phyloP scores from a whole-genome alignment of 2,329 filamentous ascomycete species.

The Lasiodiplodia sp. region DNA sequence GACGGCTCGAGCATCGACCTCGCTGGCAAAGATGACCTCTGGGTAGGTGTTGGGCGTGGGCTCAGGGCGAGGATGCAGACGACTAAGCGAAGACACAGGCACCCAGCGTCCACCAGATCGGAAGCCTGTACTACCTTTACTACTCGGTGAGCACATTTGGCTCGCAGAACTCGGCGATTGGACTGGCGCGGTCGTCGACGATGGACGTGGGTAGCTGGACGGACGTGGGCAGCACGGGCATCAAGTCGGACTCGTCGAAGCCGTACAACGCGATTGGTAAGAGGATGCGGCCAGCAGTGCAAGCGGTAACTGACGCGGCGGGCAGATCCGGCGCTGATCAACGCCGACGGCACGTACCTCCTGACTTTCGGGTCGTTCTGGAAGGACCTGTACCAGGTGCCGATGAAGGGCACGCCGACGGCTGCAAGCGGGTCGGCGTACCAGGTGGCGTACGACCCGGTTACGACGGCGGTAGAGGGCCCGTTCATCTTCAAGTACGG shows the following conservation, averaged over 20 bases:
- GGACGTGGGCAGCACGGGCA: conserved; percentile 63
- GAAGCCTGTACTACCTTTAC: conserved; percentile 68
- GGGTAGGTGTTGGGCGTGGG: conserved; percentile 45
- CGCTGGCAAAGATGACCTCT: conserved; percentile 57
- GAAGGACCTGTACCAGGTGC: conserved; percentile 67
- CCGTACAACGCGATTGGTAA: conserved; percentile 57
- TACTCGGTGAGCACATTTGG: conserved; percentile 71
- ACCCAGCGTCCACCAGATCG: conserved; percentile 67
- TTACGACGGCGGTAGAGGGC: conserved; percentile 63
- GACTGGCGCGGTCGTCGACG: conserved; percentile 59
- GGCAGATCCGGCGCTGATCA: conserved; percentile 56
- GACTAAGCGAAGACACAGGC: conserved; percentile 53
- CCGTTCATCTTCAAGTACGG: conserved; percentile 63
- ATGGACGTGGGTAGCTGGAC: conserved; percentile 65
- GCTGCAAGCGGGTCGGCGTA: conserved; percentile 44
- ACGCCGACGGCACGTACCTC: conserved; percentile 53
- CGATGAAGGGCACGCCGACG: conserved; percentile 51
- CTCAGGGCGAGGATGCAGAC: background rate
- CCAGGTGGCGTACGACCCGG: conserved; percentile 63
- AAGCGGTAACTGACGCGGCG: background rate
- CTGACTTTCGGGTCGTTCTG: conserved; percentile 75
- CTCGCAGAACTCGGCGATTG: conserved; percentile 67
- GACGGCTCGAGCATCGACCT: conserved; percentile 55
- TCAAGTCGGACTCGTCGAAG: conserved; percentile 50
- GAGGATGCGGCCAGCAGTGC: background rate